Base-by-base conservation (phyloP, 306 rosid genomes). In the Delonix regia region DNA sequence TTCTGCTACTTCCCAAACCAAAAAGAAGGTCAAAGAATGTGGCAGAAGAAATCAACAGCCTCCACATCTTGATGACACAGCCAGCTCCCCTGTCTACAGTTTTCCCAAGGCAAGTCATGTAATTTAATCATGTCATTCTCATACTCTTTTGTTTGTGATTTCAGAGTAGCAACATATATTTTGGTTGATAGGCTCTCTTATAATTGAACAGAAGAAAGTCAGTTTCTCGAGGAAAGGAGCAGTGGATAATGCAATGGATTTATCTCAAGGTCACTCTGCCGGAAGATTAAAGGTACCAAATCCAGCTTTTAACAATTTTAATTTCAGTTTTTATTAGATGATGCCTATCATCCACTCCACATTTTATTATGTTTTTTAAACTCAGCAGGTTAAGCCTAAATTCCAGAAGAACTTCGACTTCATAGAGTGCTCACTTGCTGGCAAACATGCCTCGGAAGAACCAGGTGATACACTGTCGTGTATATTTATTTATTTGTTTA, bases 41-140 rank as follows among this genome's bases (percentile, higher is more conserved):
- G 71, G 82, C 6, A 85, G 65, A 86, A 82, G 61, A 86, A 81
- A 45, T 76, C 84, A 86, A 60, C 87, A 84, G 22, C 79, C 73
- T 73, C 81, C 89, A 57, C 60, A 71, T 56, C 97, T 95, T 76
- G 99, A 91, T 83, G 99, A 93, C 84, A 95, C 98, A 78, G 98
- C 99, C 28, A 93, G 96, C 83, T 95, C 98, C 78, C 86, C 89
- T 65, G 77, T 84, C 59, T 79, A 78, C 78, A 83, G 33, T 79
- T 57, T 14, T 79, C 13, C 89, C 36, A 85, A 86, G 85, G 91
- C 85, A 91, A 84, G 82, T 61, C 80, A 78, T 63, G 47, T 47
- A 73, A 79, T 78, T 64, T 36, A 71, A 57, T 62, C 14, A 61
- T 61, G 64, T 22, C 56, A 59, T 61, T 71, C 12, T 34, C 62